Conservation (phyloP, 225 moss, liverwort and hornwort species). For the Physcomitrellopsis africana region DNA sequence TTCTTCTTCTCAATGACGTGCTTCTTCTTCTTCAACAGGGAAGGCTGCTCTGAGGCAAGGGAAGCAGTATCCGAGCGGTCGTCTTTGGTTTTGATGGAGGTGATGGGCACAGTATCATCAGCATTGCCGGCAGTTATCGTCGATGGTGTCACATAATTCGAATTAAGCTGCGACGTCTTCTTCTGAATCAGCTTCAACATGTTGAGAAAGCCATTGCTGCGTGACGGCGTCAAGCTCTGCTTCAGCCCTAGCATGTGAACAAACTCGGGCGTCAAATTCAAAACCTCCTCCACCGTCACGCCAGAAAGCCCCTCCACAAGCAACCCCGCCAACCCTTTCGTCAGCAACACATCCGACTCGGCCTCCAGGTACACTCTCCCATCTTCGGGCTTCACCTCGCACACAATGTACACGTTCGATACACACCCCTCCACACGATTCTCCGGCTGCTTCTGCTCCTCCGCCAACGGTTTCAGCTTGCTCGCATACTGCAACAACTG, state of each 20-base stretch:
- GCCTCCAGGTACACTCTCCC: constrained; percentile 73
- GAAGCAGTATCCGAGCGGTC: constrained; percentile 11
- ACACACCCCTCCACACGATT: constrained; percentile 94
- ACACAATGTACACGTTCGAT: constrained; percentile 87
- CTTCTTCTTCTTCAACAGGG: constrained; percentile 29
- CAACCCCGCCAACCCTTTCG: constrained; percentile 92
- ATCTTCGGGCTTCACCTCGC: constrained; percentile 45
- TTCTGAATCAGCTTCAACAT: constrained; percentile 96
- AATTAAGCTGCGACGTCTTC: constrained; percentile 74
- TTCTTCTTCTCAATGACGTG: constrained; percentile 58
- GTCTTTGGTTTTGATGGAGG: constrained; percentile 25
- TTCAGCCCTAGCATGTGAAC: constrained; percentile 89
- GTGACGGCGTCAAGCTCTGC: constrained; percentile 92
- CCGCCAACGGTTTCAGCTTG: constrained; percentile 73
- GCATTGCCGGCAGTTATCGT: constrained; percentile 7
- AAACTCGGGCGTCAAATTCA: constrained; percentile 82
- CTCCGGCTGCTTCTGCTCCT: constrained; percentile 73
- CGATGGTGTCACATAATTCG: constrained; percentile 42
- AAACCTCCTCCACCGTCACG: constrained; percentile 73
- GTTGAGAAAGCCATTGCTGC: constrained; percentile 96
- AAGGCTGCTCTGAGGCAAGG: background rate
- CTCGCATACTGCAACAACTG: constrained; percentile 79
- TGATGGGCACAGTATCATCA: constrained; percentile 26
- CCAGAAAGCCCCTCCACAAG: constrained; percentile 92
- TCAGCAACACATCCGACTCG: constrained; percentile 84